Percentiles rank a stretch among this genome's conserved stretches.
Evolutionary conservation across 2,329 filamentous ascomycete genomes (phyloP).

Genomic region (Aspergillus tanneri): DNA sequence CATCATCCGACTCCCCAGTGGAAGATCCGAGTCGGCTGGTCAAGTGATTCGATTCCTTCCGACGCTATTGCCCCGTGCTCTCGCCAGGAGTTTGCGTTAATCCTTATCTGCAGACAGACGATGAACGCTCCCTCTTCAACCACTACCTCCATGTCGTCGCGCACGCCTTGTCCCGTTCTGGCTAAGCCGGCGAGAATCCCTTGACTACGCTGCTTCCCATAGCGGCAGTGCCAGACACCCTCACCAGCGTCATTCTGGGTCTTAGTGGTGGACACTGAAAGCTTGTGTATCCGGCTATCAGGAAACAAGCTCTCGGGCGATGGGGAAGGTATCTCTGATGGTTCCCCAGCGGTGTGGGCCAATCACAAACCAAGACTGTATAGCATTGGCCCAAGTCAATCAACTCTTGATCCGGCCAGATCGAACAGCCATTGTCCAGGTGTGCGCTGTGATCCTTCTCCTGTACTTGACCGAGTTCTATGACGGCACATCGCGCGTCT

Average conservation of each 20-base stretch:
- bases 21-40: conserved; percentile 18
- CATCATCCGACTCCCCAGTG: conserved; percentile 9
- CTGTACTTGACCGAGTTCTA: conserved; percentile 48
- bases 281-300: conserved; percentile 28
- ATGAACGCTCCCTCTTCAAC: conserved; percentile 31
- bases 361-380: neutral
- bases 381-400: conserved; percentile 27
- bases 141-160: conserved; percentile 31
- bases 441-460: conserved; percentile 43
- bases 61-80: conserved; percentile 8
- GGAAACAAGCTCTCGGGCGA: conserved; percentile 25
- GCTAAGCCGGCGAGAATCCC: conserved; percentile 24
- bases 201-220: conserved; percentile 28
- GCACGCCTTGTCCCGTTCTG: conserved; percentile 24
- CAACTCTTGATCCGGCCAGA: conserved; percentile 19
- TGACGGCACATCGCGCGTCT: conserved; percentile 44
- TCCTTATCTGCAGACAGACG: conserved; percentile 23
- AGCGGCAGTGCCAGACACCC: conserved; percentile 25
- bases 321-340: too few relatives aligned
- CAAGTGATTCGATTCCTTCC: conserved; percentile 14
- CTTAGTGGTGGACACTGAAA: conserved; percentile 32
- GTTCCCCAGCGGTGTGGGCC: conserved; percentile 25
- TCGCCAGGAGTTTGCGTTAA: conserved; percentile 19
- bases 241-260: conserved; percentile 29
- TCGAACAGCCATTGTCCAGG: conserved; percentile 38